These are phyloP conservation scores for Ceratobasidium sp. DNA, from an alignment of 1,284 basidiomycete species.

Conservation along the genomic window DNA sequence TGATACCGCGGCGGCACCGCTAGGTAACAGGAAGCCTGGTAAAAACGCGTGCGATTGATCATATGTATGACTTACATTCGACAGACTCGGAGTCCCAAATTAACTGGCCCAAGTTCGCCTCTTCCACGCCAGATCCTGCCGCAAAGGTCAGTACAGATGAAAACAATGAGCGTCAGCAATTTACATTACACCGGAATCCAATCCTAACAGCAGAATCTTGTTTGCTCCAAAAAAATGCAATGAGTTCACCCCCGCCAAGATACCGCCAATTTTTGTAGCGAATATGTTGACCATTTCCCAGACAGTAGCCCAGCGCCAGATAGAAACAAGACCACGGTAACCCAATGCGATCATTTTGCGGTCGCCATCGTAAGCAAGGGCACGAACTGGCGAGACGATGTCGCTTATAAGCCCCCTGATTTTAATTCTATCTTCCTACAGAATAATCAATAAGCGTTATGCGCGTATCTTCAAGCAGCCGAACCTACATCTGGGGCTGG, in stretches of 20 bases:
- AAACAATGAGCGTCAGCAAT: background rate
- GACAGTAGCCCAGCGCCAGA: background rate
- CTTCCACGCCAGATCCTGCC: background rate
- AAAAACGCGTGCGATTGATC: background rate
- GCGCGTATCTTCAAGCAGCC: background rate
- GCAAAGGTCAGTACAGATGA: background rate
- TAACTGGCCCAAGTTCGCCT: background rate
- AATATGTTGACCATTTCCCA: slow-evolving; percentile 2
- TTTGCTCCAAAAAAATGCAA: background rate
- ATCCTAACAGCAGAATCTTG: background rate
- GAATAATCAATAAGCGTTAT: background rate
- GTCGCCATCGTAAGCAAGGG: background rate
- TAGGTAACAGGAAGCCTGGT: background rate
- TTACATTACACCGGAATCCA: background rate
- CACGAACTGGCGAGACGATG: background rate
- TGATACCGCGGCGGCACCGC: slow-evolving; percentile 4
- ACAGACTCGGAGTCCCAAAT: background rate
- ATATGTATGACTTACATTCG: background rate
- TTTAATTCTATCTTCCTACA: background rate
- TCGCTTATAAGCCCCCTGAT: background rate
- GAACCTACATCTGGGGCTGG: background rate
- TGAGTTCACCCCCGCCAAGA: background rate
- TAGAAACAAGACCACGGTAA: background rate
- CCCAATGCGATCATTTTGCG: background rate
- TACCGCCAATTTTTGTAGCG: background rate